phyloP scores from a whole-genome alignment of 1,139 yeast species.

The Yamadazyma buinensis region DNA sequence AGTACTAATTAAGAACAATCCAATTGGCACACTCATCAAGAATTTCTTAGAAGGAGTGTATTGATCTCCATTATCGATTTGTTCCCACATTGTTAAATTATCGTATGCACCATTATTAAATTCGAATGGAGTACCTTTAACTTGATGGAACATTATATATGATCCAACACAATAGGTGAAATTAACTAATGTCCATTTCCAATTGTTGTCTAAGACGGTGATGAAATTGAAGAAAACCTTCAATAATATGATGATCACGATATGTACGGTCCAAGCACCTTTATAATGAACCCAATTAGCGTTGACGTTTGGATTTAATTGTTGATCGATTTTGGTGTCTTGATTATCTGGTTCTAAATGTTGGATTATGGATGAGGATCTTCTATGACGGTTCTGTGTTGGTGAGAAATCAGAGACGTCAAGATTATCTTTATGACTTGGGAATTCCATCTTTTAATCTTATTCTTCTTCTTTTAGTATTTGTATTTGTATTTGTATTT shows the following conservation, averaged over 20 bases:
- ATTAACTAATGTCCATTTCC: conserved; percentile 93
- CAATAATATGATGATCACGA: conserved; percentile 71
- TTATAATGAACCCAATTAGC: conserved; percentile 96
- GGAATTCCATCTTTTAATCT: conserved; percentile 4
- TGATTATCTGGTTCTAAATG: conserved; percentile 91
- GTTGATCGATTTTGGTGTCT: conserved; percentile 91
- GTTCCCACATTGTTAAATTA: conserved; percentile 98
- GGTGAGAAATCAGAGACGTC: conserved; percentile 12
- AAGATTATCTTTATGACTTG: conserved; percentile 5
- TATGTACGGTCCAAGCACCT: conserved; percentile 93
- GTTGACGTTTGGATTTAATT: conserved; percentile 81
- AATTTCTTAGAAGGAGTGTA: conserved; percentile 96
- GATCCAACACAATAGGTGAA: conserved; percentile 87
- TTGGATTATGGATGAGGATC: conserved; percentile 58
- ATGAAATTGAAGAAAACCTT: conserved; percentile 75
- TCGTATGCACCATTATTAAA: conserved; percentile 96
- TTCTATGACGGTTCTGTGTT: conserved; percentile 35
- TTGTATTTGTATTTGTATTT: too few relatives aligned
- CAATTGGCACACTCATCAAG: conserved; percentile 85
- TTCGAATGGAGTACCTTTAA: conserved; percentile 96
- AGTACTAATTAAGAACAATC: conserved; percentile 78
- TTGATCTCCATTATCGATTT: conserved; percentile 93
- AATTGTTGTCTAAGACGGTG: conserved; percentile 66
- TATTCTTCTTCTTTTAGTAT: too few relatives aligned
- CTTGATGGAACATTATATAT: conserved; percentile 93